Evolutionary conservation across 805 yeast genomes (phyloP), one percentile per base, ranked within the genome.

Genomic region (Pichia deserticola): DNA sequence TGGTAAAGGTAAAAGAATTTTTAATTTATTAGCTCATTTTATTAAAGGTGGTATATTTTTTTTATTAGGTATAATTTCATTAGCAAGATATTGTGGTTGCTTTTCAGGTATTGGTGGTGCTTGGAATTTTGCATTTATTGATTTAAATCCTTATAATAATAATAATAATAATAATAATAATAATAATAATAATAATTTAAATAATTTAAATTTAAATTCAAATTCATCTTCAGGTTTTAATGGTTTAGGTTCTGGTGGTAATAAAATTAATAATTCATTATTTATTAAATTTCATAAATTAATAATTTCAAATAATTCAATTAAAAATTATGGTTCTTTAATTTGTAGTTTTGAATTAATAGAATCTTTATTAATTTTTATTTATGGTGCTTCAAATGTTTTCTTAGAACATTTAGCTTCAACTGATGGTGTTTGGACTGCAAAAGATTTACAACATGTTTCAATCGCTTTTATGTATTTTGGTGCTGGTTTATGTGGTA

Each of bases 1-100:
- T 59, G 98, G 96, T 38, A 68, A 78, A 65, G 90, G 81, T 4
- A 61, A 58, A 11, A 71, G 72, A 25, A 83, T 90, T 12, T 92
- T 88, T 70, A 89, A 88, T 58, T 66, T 92, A 47, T 74, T 92
- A 50, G 99, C 99, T 1, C 99, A 92, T 67, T 88, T 89, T 76
- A 92, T 92, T 65, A 92, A 92, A 67, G 99, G 99, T 52, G 93
- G 92, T 29, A 93, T 92, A 3, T 92, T 92, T 62, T 74, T 89
- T 51, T 54, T 74, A 5, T 69, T 86, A 38, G 99, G 99, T 25
- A 53, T 90, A 7, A 63, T 89, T 6, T 77, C 95, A n/a, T 72
- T 93, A 38, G 86, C 89, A 1, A 79, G 98, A 58, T 90, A 86
- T 66, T 81, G 89, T 59, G 99, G 99, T 4, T 86, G 84, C 11